Percentiles rank a stretch among this genome's conserved stretches.
Conservation (phyloP, 2,329 filamentous ascomycete species). For the Diaporthe australafricana region DNA sequence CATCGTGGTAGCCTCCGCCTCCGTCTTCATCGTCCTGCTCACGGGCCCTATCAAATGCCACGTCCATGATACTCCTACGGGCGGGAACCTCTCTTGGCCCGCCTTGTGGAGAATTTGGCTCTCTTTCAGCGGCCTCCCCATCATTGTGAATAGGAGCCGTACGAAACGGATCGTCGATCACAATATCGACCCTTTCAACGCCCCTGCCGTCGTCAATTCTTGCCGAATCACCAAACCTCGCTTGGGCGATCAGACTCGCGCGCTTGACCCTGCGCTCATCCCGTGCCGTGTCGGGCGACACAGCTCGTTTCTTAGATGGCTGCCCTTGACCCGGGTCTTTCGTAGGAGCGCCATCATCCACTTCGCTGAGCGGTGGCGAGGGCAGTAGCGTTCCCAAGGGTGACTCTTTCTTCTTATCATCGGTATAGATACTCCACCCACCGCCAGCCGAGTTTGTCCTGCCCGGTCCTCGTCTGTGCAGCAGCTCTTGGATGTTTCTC, state of each 20-base stretch:
- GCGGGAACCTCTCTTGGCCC: constrained; percentile 4
- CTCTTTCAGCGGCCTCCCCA: constrained; percentile 37
- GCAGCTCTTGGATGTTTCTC: constrained; percentile 76
- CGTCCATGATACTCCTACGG: constrained; percentile 51
- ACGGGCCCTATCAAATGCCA: constrained; percentile 47
- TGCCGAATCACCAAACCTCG: constrained; percentile 76
- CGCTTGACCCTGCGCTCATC: constrained; percentile 63
- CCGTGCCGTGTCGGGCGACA: constrained; percentile 43
- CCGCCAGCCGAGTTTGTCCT: constrained; percentile 79
- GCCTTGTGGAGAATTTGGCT: constrained; percentile 35
- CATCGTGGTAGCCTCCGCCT: constrained; percentile 42
- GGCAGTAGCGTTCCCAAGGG: constrained; percentile 66
- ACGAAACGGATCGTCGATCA: constrained; percentile 69
- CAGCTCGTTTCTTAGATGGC: constrained; percentile 37
- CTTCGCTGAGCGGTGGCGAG: constrained; percentile 58
- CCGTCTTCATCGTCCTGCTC: constrained; percentile 42
- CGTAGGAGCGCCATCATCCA: constrained; percentile 41
- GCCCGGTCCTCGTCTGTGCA: constrained; percentile 76
- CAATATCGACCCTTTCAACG: constrained; percentile 70
- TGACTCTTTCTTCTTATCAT: constrained; percentile 66
- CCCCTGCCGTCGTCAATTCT: constrained; percentile 68
- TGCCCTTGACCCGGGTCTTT: constrained; percentile 28
- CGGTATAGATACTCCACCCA: constrained; percentile 83
- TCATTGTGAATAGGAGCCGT: constrained; percentile 34
- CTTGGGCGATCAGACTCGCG: constrained; percentile 70